Evolutionary conservation across 345 rosid species (phyloP), one percentile per base, ranked within the genome.

Genomic region (Melaleuca alternifolia): DNA sequence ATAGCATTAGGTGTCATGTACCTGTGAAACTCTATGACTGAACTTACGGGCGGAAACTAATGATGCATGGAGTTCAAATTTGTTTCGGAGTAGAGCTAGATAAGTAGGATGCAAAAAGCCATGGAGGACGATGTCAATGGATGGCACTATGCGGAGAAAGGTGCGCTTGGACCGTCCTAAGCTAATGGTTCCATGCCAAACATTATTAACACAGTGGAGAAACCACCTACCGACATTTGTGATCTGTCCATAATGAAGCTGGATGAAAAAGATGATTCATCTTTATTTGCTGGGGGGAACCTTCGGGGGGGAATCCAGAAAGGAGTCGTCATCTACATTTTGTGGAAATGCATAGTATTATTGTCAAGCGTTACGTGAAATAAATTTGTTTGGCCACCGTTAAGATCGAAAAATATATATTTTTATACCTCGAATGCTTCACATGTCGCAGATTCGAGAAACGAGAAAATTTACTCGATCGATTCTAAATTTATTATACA

Each of bases 311-410:
- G 9, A 30, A 62, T 7, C 8, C 76, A 4, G 21, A 30, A 30
- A 1, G 0, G 6, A 7, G 6, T 62, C 44, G 6, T 62, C 44
- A 30, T 15, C 11, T 62, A 33, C 30, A 30, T 2, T 62, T 61
- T 28, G 2, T 61, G 9, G 20, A 5, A 30, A 57, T 57, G 30
- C 26, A 13, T 6, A 57, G 26, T 57, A 57, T 57, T 26, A 57
- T 57, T 2, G 41, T 41, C 41, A 41, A 41, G 41, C 41, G 41
- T 51, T 18, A 51, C 6, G 54, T 15, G 21, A 62, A 30, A 15
- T 5, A 30, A 30, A 30, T 62, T 30, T 62, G 21, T 7, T 0
- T 3, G 13, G 21, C 11, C 7, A 61, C 20, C 0, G 0, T 16
- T 37, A 61, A 61, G 28, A 28, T 28, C 75, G 16, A 13, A 12